A percentile compares a stretch with the other conserved stretches of the same genome.
Conservation (phyloP, 139 green algal genomes). For the Closterium sp. region DNA sequence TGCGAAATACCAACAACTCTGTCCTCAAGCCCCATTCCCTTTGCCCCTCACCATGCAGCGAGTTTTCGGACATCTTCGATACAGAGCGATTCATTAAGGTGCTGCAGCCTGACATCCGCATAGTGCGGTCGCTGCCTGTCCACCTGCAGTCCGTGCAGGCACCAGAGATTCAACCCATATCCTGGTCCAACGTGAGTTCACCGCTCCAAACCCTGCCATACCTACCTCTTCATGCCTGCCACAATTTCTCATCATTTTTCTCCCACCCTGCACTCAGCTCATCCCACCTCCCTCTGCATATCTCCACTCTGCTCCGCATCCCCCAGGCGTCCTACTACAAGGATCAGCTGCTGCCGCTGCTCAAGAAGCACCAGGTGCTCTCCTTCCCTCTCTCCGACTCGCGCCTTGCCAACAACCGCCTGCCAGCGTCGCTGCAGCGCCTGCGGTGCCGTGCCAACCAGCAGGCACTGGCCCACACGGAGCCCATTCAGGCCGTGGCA, state of each 20-base stretch:
- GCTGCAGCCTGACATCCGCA: constrained; percentile 7
- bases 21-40: neutral
- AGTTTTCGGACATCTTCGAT: constrained; percentile 37
- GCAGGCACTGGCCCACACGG: constrained; percentile 16
- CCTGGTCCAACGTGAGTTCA: constrained; percentile 7
- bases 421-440: constrained; percentile 23
- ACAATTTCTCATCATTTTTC: neutral
- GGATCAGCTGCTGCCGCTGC: neutral
- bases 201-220: neutral
- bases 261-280: neutral
- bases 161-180: neutral
- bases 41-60: neutral
- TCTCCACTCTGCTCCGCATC: neutral
- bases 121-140: constrained; percentile 11
- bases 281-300: neutral
- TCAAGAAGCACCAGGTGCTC: constrained; percentile 1
- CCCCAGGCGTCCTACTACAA: constrained; percentile 24
- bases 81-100: constrained; percentile 14
- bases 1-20: neutral
- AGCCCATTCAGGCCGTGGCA: neutral
- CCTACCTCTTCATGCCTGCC: neutral
- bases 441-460: constrained; percentile 42
- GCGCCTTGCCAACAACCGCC: constrained; percentile 40
- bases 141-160: neutral
- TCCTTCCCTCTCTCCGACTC: constrained; percentile 17